Evolutionary conservation across 1,284 basidiomycete genomes (phyloP).

Genomic region (Cutaneotrichosporon daszewskae): DNA sequence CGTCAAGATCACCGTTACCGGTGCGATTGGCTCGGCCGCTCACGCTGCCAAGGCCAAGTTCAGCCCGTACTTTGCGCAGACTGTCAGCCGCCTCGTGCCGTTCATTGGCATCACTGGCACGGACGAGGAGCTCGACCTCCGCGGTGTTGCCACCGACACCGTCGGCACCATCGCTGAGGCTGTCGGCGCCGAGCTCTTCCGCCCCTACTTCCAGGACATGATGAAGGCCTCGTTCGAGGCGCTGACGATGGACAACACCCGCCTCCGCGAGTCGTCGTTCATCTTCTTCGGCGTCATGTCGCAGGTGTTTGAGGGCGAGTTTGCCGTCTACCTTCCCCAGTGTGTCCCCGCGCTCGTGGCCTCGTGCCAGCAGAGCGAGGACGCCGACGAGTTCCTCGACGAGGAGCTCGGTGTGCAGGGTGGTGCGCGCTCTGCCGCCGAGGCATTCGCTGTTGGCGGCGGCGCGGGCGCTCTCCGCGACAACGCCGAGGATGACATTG

Average conservation of each 20-base stretch:
- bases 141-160: conserved; percentile 97
- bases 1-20: conserved; percentile 93
- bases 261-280: conserved; percentile 93
- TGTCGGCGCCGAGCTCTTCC: conserved; percentile 88
- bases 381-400: conserved; percentile 60
- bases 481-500: conserved; percentile 55
- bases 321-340: conserved; percentile 76
- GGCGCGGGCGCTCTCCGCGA: conserved; percentile 53
- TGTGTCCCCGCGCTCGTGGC: conserved; percentile 82
- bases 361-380: conserved; percentile 71
- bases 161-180: conserved; percentile 97
- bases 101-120: conserved; percentile 70
- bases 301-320: conserved; percentile 90
- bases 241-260: conserved; percentile 73
- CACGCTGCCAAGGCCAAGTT: conserved; percentile 94
- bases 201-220: conserved; percentile 90
- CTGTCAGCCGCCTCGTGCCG: conserved; percentile 82
- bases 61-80: conserved; percentile 89
- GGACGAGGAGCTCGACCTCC: conserved; percentile 75
- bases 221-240: conserved; percentile 95
- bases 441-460: conserved; percentile 58
- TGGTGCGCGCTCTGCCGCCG: conserved; percentile 36
- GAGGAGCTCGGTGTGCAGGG: conserved; percentile 49
- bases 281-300: conserved; percentile 99
- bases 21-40: conserved; percentile 95